A percentile compares a stretch with the other conserved stretches of the same genome.
Conservation (phyloP, 257 asterid species). For the Knoxia roxburghii region DNA sequence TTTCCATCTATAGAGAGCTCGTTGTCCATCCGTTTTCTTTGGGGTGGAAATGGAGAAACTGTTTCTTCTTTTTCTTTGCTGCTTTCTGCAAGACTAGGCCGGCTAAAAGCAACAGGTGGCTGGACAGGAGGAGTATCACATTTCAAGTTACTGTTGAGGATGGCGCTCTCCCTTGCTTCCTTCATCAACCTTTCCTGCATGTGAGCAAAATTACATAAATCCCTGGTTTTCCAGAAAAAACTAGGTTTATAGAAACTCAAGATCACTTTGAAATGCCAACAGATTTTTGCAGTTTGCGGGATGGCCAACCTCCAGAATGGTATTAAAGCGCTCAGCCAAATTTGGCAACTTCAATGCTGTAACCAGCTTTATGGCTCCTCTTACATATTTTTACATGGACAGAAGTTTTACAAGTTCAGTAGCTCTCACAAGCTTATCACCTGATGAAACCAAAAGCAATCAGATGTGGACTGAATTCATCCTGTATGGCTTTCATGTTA, state of each 20-base stretch:
- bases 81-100: constrained; percentile 34
- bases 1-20: constrained; percentile 30
- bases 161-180: constrained; percentile 31
- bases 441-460: constrained; percentile 31
- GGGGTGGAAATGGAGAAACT: constrained; percentile 24
- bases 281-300: background rate
- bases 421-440: constrained; percentile 91
- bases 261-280: background rate
- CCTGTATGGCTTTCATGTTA: background rate
- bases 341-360: constrained; percentile 86
- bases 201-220: constrained; percentile 55
- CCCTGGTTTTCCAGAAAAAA: background rate
- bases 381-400: constrained; percentile 70
- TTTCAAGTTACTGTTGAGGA: constrained; percentile 22
- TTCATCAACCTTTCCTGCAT: constrained; percentile 47
- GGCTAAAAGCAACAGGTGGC: constrained; percentile 24
- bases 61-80: constrained; percentile 30
- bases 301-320: constrained; percentile 66
- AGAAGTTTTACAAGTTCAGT: constrained; percentile 86
- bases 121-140: constrained; percentile 19
- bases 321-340: constrained; percentile 86
- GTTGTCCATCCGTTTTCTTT: constrained; percentile 28
- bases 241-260: background rate
- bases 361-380: constrained; percentile 89
- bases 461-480: background rate